phyloP scores from a whole-genome alignment of 345 rosid species.

The Pseudoturritis turrita region DNA sequence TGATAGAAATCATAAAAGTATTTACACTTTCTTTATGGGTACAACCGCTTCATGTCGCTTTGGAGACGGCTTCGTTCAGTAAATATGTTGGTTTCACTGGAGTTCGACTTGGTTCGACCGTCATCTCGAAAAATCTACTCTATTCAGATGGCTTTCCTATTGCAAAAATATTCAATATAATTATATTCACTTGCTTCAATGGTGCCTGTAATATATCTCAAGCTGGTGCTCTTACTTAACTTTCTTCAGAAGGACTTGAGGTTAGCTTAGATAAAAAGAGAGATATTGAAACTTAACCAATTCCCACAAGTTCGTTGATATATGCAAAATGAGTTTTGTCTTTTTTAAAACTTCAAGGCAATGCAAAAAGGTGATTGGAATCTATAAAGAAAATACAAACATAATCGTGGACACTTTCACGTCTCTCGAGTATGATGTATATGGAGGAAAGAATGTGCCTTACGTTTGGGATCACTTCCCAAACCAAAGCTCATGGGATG shows the following conservation, averaged over 20 bases:
- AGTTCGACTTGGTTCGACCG: too few species aligned
- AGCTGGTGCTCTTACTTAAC: slow-evolving; percentile 94
- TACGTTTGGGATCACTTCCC: slow-evolving; percentile 94
- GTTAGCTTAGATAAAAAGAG: slow-evolving; percentile 32
- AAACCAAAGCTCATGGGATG: too few species aligned
- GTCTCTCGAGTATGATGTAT: slow-evolving; percentile 76
- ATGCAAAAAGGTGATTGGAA: slow-evolving; percentile 84
- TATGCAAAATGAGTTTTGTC: neutral
- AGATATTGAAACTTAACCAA: neutral
- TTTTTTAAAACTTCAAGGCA: slow-evolving; percentile 31
- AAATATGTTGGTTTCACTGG: too few species aligned
- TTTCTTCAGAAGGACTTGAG: slow-evolving; percentile 79
- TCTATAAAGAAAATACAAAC: slow-evolving; percentile 80
- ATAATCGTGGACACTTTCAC: slow-evolving; percentile 73
- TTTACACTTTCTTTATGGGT: too few species aligned
- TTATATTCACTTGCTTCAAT: slow-evolving; percentile 82
- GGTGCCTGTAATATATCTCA: slow-evolving; percentile 89
- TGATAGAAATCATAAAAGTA: too few species aligned
- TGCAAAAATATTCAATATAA: too few species aligned
- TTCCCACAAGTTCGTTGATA: neutral
- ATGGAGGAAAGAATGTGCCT: slow-evolving; percentile 87
- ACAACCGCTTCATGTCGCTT: too few species aligned
- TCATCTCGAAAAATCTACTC: too few species aligned
- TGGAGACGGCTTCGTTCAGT: too few species aligned
- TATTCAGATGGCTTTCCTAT: too few species aligned